Conservation (phyloP, 2,329 filamentous ascomycete species). For the Penicillium sclerotiorum region DNA sequence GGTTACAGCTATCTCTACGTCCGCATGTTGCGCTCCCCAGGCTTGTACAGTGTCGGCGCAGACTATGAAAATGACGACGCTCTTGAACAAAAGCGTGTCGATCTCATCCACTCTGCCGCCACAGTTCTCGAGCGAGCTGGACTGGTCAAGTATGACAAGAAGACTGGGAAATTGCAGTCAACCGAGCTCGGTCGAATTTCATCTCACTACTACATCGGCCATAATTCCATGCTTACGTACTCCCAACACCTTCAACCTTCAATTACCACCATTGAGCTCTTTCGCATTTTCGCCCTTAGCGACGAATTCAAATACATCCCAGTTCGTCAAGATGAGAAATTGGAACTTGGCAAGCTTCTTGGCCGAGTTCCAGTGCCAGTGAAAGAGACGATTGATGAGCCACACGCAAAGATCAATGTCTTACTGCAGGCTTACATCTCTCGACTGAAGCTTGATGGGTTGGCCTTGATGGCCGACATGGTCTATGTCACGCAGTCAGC, state of each 20-base stretch:
- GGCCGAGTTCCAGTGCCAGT: constrained; percentile 91
- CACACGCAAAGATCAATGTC: constrained; percentile 97
- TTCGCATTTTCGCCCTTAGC: constrained; percentile 93
- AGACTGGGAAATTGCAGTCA: constrained; percentile 81
- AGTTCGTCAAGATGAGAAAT: constrained; percentile 94
- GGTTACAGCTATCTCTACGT: constrained; percentile 98
- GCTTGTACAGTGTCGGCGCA: constrained; percentile 90
- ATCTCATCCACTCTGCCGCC: constrained; percentile 92
- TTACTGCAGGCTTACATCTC: constrained; percentile 96
- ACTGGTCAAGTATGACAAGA: constrained; percentile 93
- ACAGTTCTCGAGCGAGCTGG: constrained; percentile 82
- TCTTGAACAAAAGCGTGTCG: constrained; percentile 95
- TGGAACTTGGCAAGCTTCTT: constrained; percentile 90
- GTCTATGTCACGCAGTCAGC: constrained; percentile 98
- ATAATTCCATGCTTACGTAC: constrained; percentile 96
- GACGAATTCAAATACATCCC: constrained; percentile 99
- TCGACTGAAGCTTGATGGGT: constrained; percentile 85
- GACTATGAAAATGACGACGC: constrained; percentile 93
- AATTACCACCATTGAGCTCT: constrained; percentile 91
- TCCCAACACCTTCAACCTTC: constrained; percentile 92
- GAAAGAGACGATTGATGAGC: constrained; percentile 96
- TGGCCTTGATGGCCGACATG: constrained; percentile 96
- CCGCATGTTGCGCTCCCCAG: constrained; percentile 93
- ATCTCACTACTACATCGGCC: constrained; percentile 97
- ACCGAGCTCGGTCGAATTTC: constrained; percentile 95